A percentile compares a stretch with the other conserved stretches of the same genome.
phyloP scores from a whole-genome alignment of 2,329 filamentous ascomycete species.

The Aspergillus versicolor region DNA sequence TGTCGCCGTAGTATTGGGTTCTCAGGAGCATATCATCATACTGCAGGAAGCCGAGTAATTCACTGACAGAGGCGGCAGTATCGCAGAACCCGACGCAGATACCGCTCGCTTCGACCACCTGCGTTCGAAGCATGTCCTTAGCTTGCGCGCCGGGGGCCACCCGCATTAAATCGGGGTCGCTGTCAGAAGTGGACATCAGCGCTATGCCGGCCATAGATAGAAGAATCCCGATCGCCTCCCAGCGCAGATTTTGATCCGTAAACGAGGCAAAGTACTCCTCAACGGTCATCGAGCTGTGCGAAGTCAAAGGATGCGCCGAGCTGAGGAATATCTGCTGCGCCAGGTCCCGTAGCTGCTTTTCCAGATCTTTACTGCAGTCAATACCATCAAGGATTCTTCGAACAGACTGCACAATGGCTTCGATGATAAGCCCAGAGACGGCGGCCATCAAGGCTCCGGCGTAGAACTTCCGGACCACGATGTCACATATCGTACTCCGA shows the following conservation, averaged over 20 bases:
- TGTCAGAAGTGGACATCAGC: slow-evolving; percentile 29
- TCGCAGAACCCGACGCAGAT: slow-evolving; percentile 34
- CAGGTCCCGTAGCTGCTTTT: slow-evolving; percentile 27
- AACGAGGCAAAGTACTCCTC: slow-evolving; percentile 33
- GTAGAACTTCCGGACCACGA: slow-evolving; percentile 29
- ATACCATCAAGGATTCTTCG: slow-evolving; percentile 26
- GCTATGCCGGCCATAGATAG: slow-evolving; percentile 41
- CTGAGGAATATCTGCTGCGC: slow-evolving; percentile 31
- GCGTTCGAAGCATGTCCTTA: slow-evolving; percentile 31
- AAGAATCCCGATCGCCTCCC: slow-evolving; percentile 44
- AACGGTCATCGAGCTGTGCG: slow-evolving; percentile 28
- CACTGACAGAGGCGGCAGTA: slow-evolving; percentile 33
- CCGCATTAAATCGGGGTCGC: slow-evolving; percentile 29
- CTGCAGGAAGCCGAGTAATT: slow-evolving; percentile 36
- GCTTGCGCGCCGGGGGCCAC: slow-evolving; percentile 19
- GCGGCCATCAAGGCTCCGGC: slow-evolving; percentile 20
- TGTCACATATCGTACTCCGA: slow-evolving; percentile 24
- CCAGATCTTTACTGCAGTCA: slow-evolving; percentile 20
- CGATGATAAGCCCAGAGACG: slow-evolving; percentile 26
- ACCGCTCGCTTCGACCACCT: slow-evolving; percentile 35
- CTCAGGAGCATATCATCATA: slow-evolving; percentile 32
- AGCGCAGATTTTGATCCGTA: slow-evolving; percentile 35
- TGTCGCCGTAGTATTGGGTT: slow-evolving; percentile 36
- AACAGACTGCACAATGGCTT: slow-evolving; percentile 27
- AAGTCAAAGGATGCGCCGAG: slow-evolving; percentile 26